Base-by-base conservation (phyloP, 345 rosid species). In the Gossypium sturtianum region DNA sequence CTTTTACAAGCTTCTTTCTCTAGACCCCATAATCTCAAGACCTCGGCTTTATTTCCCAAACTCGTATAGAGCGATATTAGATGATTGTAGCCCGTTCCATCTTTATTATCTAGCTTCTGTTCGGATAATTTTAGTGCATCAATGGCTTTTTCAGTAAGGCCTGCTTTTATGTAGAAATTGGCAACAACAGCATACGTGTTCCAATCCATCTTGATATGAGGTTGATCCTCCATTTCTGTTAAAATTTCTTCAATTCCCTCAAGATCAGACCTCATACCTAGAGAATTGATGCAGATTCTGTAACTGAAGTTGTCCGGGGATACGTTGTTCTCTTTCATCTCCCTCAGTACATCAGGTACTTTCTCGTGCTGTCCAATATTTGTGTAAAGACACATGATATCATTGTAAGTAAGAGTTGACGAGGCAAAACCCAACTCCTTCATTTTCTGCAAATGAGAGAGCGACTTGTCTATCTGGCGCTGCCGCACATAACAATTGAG, bases 351-450 rank as follows among this genome's bases (percentile, higher is more conserved):
- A 8, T 51, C 23, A 0, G 91, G 89, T 41, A 94, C 91, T 71
- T 89, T 90, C 34, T 92, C 90, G 13, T 83, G 79, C 80, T 84
- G 88, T 12, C 85, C 84, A 0, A 76, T 64, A 45, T 89, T 89
- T 1, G 91, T 79, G 82, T 90, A 94, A 12, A 90, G 89, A 66
- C 93, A 88, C 97, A 94, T 90, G 49, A 94, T 86, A 82, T 88
- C 84, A 78, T 94, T 94, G 80, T 88, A 90, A 19, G 83, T 76
- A 74, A 90, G 86, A 74, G 97, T 49, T 0, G 85, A 70, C 16
- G 87, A 83, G 20, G 76, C 87, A 8, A 86, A 82, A 47, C 94
- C 95, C 84, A 89, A 70, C 77, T 89, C 89, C 82, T 90, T 86
- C 95, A 91, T 92, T 78, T 86, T 92, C 83, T 68, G 78, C 72